Base-by-base conservation (phyloP, 345 rosid genomes). In the Salix brachista region DNA sequence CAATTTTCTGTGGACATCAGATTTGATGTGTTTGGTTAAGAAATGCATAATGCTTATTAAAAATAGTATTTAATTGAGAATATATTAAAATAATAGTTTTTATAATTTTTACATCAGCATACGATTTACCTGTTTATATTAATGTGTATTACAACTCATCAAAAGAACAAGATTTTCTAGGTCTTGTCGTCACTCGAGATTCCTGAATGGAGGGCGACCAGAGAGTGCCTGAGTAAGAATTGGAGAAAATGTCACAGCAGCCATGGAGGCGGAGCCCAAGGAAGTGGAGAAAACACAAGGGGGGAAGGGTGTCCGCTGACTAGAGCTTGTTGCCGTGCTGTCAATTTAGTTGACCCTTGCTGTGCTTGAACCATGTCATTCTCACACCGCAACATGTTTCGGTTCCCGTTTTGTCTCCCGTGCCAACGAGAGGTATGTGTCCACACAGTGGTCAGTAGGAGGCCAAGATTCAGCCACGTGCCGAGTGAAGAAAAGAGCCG, bases 401-500 rank as follows among this genome's bases (percentile, higher is more conserved):
- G 52, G 34, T 36, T 17, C 48, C 3, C 0, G 48, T 36, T 37
- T 36, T 32, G 74, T 75, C 80, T 72, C 61, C 48, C 83, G 79
- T 79, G 88, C 79, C 72, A 32, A 10, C 0, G 0, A 21, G 6
- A 30, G 2, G 28, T 65, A 21, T 12, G 11, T 48, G 78, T 61
- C 75, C 66, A 25, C 77, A 44, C 66, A 21, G 44, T 6, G 30
- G 17, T 0, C 30, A 46, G 32, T 41, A 4, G 54, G 42, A 21
- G 78, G 9, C 62, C 25, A 25, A 7, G 71, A 75, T 17, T 1
- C 1, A 1, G 82, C 78, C 83, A 85, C 87, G 90, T 85, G 84
- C 79, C 81, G 4, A 8, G 10, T 48, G 36, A 6, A 78, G 72
- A 46, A 71, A 79, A 81, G 85, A 91, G 84, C 74, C 90, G 90